A percentile compares a stretch with the other conserved stretches of the same genome.
Conservation (phyloP, 768 basidiomycete genomes). For the Fomitopsis serialis region DNA sequence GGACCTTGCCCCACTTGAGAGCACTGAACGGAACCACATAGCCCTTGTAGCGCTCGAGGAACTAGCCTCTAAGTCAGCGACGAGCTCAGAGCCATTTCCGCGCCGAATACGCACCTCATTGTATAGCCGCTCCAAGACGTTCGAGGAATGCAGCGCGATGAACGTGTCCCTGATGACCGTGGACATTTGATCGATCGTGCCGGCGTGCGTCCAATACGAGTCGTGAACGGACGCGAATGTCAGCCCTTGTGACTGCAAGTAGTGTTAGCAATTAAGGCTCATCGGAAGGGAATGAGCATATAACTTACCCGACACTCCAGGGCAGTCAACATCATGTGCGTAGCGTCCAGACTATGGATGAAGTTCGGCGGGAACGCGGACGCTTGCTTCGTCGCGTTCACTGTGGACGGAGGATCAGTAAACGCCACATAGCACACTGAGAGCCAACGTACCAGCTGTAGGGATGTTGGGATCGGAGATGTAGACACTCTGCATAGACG, state of each 20-base stretch:
- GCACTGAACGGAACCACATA: conserved; percentile 58
- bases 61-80: conserved; percentile 36
- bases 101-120: conserved; percentile 64
- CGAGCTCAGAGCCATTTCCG: background rate
- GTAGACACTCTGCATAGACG: conserved; percentile 79
- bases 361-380: conserved; percentile 99
- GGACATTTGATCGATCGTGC: conserved; percentile 83
- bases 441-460: conserved; percentile 21
- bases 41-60: conserved; percentile 69
- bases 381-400: conserved; percentile 83
- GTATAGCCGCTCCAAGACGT: conserved; percentile 69
- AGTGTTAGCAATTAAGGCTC: conserved; percentile 4
- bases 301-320: conserved; percentile 73
- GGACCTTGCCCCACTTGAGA: conserved; percentile 31
- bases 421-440: background rate
- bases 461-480: conserved; percentile 82
- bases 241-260: conserved; percentile 55
- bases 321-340: conserved; percentile 97
- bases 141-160: conserved; percentile 84
- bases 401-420: conserved; percentile 21
- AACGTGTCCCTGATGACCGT: conserved; percentile 88
- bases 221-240: conserved; percentile 97
- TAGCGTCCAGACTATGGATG: conserved; percentile 95
- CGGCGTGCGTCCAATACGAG: conserved; percentile 98
- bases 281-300: background rate